A percentile compares a stretch with the other conserved stretches of the same genome.
Conservation (phyloP, 345 rosid genomes). For the Citrus maxima region DNA sequence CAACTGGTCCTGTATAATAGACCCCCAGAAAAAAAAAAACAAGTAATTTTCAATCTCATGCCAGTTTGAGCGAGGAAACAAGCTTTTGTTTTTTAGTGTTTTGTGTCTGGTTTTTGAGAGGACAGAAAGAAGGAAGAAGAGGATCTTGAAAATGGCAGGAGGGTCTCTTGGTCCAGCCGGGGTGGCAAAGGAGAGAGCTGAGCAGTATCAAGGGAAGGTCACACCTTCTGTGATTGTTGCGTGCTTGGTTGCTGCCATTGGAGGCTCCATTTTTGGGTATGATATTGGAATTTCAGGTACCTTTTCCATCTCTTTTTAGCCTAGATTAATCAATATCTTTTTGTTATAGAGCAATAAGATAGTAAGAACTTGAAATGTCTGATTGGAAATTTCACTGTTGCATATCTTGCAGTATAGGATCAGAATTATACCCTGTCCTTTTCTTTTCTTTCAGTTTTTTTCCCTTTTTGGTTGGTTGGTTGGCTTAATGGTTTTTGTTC, state of each 20-base stretch:
- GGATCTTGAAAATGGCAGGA: constrained; percentile 59
- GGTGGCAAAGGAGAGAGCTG: constrained; percentile 86
- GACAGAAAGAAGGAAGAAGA: background rate
- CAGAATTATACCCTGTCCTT: background rate
- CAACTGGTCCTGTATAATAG: background rate
- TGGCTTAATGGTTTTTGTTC: background rate
- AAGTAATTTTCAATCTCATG: background rate
- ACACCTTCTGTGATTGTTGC: constrained; percentile 66
- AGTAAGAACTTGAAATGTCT: background rate
- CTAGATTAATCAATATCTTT: background rate
- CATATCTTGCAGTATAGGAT: background rate
- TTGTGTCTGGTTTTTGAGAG: constrained; percentile 1
- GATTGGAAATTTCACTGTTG: background rate
- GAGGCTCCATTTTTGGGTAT: constrained; percentile 88
- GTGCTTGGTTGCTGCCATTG: constrained; percentile 74
- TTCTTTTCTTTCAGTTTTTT: background rate
- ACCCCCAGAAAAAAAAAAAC: background rate
- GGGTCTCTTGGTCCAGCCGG: constrained; percentile 71
- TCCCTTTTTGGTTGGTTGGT: background rate
- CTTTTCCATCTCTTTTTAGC: background rate
- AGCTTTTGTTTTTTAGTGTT: background rate
- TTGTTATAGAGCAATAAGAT: background rate
- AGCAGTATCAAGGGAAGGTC: constrained; percentile 67
- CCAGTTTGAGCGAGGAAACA: background rate
- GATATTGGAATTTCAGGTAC: constrained; percentile 92